A percentile compares a stretch with the other conserved stretches of the same genome.
phyloP scores from a whole-genome alignment of 805 yeast species.

The Pichia nakasei region DNA sequence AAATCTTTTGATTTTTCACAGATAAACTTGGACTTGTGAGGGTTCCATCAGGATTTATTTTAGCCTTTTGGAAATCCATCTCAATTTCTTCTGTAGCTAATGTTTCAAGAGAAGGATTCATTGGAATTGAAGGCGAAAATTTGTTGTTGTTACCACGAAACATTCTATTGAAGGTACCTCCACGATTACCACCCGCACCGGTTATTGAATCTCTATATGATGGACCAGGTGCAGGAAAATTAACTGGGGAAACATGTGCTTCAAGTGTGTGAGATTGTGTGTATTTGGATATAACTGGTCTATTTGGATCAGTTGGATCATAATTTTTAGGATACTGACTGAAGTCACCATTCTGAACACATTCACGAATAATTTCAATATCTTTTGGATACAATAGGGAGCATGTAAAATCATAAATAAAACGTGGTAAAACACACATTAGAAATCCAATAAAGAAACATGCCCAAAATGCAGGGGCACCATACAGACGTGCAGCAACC shows the following conservation, averaged over 20 bases:
- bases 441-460: conserved; percentile 55
- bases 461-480: conserved; percentile 58
- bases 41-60: conserved; percentile 20
- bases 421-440: conserved; percentile 59
- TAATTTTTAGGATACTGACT: conserved; percentile 56
- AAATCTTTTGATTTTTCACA: conserved; percentile 13
- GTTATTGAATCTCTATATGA: conserved; percentile 27
- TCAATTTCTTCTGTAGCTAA: conserved; percentile 44
- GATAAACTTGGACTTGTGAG: conserved; percentile 26
- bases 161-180: conserved; percentile 31
- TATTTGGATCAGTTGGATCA: conserved; percentile 75
- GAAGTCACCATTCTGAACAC: conserved; percentile 58
- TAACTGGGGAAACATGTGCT: conserved; percentile 11
- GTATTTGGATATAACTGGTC: conserved; percentile 44
- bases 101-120: conserved; percentile 28
- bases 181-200: conserved; percentile 29
- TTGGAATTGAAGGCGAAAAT: conserved; percentile 25
- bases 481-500: conserved; percentile 57
- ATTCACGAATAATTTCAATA: conserved; percentile 65
- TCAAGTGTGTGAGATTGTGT: conserved; percentile 27
- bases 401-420: conserved; percentile 46
- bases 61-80: conserved; percentile 30
- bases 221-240: conserved; percentile 11
- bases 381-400: conserved; percentile 54
- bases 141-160: conserved; percentile 20